Evolutionary conservation across 2,329 filamentous ascomycete species (phyloP).

Genomic region (Pseudogymnoascus sp.): DNA sequence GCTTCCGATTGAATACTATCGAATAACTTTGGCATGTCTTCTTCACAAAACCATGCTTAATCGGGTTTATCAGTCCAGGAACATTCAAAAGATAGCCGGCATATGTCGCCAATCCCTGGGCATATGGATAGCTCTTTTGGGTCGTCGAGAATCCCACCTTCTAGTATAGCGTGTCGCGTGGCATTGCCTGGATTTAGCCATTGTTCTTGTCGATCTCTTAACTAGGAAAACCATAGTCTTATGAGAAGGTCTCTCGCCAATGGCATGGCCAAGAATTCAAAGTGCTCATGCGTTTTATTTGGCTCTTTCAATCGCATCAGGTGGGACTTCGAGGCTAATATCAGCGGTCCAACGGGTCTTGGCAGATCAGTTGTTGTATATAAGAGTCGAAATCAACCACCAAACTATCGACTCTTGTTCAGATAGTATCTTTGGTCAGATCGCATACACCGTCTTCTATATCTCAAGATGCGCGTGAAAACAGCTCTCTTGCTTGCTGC

Average conservation of each 20-base stretch:
- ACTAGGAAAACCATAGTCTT: neutral
- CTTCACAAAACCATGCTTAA: too few species aligned
- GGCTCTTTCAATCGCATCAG: neutral
- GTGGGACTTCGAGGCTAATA: neutral
- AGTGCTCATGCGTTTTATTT: neutral
- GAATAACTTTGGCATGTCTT: too few species aligned
- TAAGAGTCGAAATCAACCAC: neutral
- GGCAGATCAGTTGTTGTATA: neutral
- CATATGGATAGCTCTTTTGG: neutral
- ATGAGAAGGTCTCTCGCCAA: neutral
- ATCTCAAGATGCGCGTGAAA: neutral
- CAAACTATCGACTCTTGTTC: neutral
- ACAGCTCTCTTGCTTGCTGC: conserved; percentile 1
- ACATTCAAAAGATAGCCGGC: neutral
- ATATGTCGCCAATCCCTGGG: neutral
- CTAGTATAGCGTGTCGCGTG: neutral
- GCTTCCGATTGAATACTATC: neutral
- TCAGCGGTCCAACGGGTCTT: neutral
- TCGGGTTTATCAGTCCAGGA: neutral
- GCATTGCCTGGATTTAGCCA: neutral
- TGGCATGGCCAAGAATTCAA: neutral
- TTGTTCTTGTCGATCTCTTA: neutral
- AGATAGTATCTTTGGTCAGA: neutral
- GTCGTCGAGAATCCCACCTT: neutral
- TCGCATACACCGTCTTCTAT: neutral